Conservation (phyloP, 352 stramenopile genomes). For the Pythium chondricola region DNA sequence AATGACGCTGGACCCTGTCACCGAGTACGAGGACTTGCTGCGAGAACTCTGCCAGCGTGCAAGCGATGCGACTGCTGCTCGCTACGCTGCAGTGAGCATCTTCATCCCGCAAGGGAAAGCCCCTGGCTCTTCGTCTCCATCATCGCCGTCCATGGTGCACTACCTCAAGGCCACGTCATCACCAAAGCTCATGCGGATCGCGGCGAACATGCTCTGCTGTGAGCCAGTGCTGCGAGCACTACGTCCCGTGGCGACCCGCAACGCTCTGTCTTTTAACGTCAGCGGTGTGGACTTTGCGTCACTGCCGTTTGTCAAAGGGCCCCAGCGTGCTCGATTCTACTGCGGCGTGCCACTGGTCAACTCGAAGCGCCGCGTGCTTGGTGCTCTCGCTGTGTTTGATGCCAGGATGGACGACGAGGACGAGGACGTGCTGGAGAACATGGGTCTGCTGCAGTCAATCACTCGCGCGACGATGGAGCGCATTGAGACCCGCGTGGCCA, state of each 20-base stretch:
- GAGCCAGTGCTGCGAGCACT: constrained; percentile 49
- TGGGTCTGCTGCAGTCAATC: constrained; percentile 31
- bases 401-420: constrained; percentile 30
- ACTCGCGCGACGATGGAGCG: constrained; percentile 26
- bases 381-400: constrained; percentile 66
- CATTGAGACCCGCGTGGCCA: constrained; percentile 35
- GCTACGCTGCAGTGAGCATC: constrained; percentile 56
- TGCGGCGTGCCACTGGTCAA: constrained; percentile 54
- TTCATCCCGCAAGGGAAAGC: constrained; percentile 20
- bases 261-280: constrained; percentile 24
- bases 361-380: constrained; percentile 34
- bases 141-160: constrained; percentile 16
- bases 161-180: constrained; percentile 45
- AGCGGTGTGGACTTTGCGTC: constrained; percentile 42
- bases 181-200: constrained; percentile 48
- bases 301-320: constrained; percentile 62
- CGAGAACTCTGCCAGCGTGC: constrained; percentile 48
- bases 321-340: constrained; percentile 70
- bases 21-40: constrained; percentile 48
- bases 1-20: constrained; percentile 21
- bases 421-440: constrained; percentile 30
- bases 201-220: constrained; percentile 58
- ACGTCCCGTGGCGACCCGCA: constrained; percentile 38
- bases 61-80: constrained; percentile 28
- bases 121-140: background rate